Base-by-base conservation (phyloP, 2,329 filamentous ascomycete genomes). In the Gnomoniopsis smithogilvyi region DNA sequence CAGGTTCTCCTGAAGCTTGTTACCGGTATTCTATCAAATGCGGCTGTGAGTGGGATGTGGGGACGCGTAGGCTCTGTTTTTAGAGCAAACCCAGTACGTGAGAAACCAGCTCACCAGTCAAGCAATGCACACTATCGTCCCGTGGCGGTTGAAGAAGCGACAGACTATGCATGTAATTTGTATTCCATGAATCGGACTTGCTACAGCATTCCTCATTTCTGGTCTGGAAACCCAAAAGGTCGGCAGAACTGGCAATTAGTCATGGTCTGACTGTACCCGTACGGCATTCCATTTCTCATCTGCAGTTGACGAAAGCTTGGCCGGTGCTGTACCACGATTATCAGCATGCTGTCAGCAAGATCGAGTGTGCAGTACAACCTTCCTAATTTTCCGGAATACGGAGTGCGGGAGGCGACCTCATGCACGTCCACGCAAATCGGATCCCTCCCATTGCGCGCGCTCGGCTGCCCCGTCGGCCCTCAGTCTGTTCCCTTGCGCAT, bases 401-500 rank as follows among this genome's bases (percentile, higher is more conserved):
- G 52, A 54, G 52, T 54, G 43, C 43, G 52, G 52, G 43, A 22
- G 52, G 52, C 52, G 24, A 54, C 43, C 52, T 47, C 10, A 47
- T 54, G 41, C 41, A 47, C n/a, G 19, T 21, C 4, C 43, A n/a
- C 46, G 43, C 51, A 46, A 26, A 30, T 47, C 30, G 33, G 26
- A 54, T 30, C 52, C 52, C 26, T 54, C 41, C 26, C 34, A 12
- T 22, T 21, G 52, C 41, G 34, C 34, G 6, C 6, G 3, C n/a
- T 14, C 38, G 14, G 14, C 38, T 6, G 38, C 15, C 38, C 12
- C 12, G 38, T 41, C 38, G 12, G n/a, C 38, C n/a, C 14, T 41
- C 6, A 15, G 14, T 14, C n/a, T 41, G 6, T 41, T n/a, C 38
- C 12, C n/a, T 41, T 41, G 14, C 12, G 26, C 26, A 4, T 30